Percentiles rank a stretch among this genome's conserved stretches.
Evolutionary conservation across 495 filamentous ascomycete species (phyloP).

Genomic region (Penicillium crystallinum): DNA sequence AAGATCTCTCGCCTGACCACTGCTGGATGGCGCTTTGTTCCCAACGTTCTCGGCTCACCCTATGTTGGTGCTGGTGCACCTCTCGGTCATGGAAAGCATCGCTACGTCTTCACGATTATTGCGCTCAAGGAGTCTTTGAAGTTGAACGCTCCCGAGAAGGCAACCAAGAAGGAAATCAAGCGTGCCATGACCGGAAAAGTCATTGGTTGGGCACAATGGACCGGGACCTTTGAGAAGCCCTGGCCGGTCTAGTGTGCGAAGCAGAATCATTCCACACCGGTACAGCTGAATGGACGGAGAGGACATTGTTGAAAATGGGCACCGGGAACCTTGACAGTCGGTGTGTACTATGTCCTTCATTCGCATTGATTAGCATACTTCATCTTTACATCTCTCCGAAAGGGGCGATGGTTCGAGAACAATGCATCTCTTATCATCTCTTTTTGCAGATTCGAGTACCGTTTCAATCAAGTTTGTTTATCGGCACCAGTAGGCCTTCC

Average conservation of each 20-base stretch:
- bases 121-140: conserved; percentile 39
- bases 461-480: background rate
- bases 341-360: background rate
- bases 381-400: background rate
- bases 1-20: conserved; percentile 14
- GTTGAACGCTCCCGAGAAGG: conserved; percentile 23
- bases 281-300: background rate
- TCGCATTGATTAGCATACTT: no score
- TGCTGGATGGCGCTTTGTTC: conserved; percentile 41
- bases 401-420: background rate
- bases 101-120: conserved; percentile 48
- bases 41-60: conserved; percentile 23
- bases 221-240: conserved; percentile 42
- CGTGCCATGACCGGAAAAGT: conserved; percentile 43
- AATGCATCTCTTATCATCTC: background rate
- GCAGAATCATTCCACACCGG: no score
- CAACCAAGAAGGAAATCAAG: conserved; percentile 39
- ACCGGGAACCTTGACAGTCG: background rate
- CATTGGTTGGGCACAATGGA: conserved; percentile 48
- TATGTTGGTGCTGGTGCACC: conserved; percentile 41
- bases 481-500: background rate
- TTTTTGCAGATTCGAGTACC: background rate
- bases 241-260: conserved; percentile 12
- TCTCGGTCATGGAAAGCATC: conserved; percentile 44
- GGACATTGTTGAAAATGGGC: background rate